phyloP scores from a whole-genome alignment of 192 early-diverging fungal genomes.

The Podila epigama region DNA sequence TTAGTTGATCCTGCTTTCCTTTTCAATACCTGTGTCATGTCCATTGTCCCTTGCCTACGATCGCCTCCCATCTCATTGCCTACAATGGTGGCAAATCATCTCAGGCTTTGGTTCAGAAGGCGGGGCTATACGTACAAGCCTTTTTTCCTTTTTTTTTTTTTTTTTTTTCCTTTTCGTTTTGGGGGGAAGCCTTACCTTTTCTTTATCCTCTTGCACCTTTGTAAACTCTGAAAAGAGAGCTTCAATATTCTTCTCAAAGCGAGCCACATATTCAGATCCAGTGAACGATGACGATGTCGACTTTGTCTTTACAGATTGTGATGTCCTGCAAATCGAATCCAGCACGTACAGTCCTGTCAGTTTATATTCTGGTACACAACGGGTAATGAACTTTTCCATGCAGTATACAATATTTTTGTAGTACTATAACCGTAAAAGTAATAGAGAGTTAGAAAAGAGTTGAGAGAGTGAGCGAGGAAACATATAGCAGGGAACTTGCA shows the following conservation, averaged over 20 bases:
- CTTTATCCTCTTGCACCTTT: conserved; percentile 48
- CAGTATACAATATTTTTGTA: conserved; percentile 60
- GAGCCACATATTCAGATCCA: conserved; percentile 49
- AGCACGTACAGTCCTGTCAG: conserved; percentile 68
- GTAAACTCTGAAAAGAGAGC: conserved; percentile 52
- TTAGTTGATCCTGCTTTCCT: no score
- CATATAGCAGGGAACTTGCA: background rate
- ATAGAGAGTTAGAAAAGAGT: background rate
- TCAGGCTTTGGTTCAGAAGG: background rate
- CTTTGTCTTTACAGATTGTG: conserved; percentile 46
- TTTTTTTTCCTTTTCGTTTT: background rate
- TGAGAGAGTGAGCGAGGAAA: background rate
- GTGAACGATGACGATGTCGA: conserved; percentile 25
- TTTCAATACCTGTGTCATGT: no score
- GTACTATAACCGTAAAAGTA: conserved; percentile 44
- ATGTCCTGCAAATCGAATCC: conserved; percentile 62
- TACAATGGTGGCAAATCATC: conserved; percentile 27
- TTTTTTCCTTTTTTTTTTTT: background rate
- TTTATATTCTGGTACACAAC: conserved; percentile 60
- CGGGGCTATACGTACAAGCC: background rate
- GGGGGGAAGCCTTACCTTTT: conserved; percentile 34
- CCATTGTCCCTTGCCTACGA: conserved; percentile 44
- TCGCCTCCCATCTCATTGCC: conserved; percentile 53
- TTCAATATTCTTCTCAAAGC: conserved; percentile 53
- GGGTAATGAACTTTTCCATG: conserved; percentile 61